Percentiles rank a stretch among this genome's conserved stretches.
phyloP scores from a whole-genome alignment of 148 eudicot genomes.

The Simmondsia chinensis region DNA sequence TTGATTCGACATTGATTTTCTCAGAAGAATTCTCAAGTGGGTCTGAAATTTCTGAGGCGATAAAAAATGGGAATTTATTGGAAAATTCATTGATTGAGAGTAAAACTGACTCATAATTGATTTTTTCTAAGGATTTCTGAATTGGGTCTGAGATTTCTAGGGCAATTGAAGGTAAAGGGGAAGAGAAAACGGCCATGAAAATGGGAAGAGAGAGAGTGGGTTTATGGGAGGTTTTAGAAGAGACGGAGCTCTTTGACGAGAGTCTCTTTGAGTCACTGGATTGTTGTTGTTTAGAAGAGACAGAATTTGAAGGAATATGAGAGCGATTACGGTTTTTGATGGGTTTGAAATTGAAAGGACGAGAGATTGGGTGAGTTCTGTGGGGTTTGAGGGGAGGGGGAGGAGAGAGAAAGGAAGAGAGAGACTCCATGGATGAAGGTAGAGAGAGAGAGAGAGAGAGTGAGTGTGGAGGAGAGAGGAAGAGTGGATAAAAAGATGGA shows the following conservation, averaged over 20 bases:
- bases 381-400: constrained; percentile 39
- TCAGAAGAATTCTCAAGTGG: constrained; percentile 25
- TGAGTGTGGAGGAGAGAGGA: constrained; percentile 1
- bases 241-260: too few relatives aligned
- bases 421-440: constrained; percentile 39
- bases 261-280: too few relatives aligned
- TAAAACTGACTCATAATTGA: constrained; percentile 56
- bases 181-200: constrained; percentile 17
- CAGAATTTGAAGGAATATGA: not conserved
- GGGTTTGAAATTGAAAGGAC: too few relatives aligned
- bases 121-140: constrained; percentile 29
- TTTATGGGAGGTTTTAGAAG: constrained; percentile 21
- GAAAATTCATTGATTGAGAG: constrained; percentile 60
- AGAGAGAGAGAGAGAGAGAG: not conserved
- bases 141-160: constrained; percentile 28
- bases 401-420: constrained; percentile 46
- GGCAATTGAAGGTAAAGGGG: constrained; percentile 47
- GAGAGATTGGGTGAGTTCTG: constrained; percentile 18
- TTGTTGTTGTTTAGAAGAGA: too few relatives aligned
- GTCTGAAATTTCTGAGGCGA: constrained; percentile 36
- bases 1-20: constrained; percentile 61
- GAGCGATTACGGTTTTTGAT: too few relatives aligned
- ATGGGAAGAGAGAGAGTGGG: constrained; percentile 31
- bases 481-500: too few relatives aligned
- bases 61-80: constrained; percentile 69